phyloP scores from a whole-genome alignment of 139 green algal species.

The Spirogloea muscicola region DNA sequence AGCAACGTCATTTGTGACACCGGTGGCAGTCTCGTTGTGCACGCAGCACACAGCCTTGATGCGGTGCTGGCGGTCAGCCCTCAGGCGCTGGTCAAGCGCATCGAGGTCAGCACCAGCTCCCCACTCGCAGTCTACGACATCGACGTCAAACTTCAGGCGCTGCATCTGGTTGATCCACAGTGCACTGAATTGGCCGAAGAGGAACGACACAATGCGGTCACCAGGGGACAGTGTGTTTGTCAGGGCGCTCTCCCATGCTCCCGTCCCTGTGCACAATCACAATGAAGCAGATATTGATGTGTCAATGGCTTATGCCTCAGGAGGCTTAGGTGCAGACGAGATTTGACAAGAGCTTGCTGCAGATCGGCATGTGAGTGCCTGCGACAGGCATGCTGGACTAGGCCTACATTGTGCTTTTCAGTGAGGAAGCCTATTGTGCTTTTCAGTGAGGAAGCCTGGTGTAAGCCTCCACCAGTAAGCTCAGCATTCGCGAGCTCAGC shows the following conservation, averaged over 20 bases:
- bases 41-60: conserved; percentile 94
- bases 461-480: too few relatives aligned
- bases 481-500: too few relatives aligned
- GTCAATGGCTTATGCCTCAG: too few relatives aligned
- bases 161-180: conserved; percentile 69
- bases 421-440: too few relatives aligned
- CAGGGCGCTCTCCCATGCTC: conserved; percentile 88
- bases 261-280: too few relatives aligned
- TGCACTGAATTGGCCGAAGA: conserved; percentile 90
- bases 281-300: too few relatives aligned
- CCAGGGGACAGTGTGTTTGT: conserved; percentile 94
- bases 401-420: too few relatives aligned
- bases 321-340: too few relatives aligned
- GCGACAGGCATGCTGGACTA: too few relatives aligned
- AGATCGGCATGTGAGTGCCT: too few relatives aligned
- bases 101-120: conserved; percentile 82
- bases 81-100: conserved; percentile 63
- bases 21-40: conserved; percentile 97
- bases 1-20: conserved; percentile 74
- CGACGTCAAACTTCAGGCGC: conserved; percentile 89
- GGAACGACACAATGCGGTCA: conserved; percentile 78
- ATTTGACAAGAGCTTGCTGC: too few relatives aligned
- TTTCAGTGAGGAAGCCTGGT: too few relatives aligned
- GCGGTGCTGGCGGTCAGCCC: conserved; percentile 73
- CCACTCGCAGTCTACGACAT: conserved; percentile 82